Percentiles rank a stretch among this genome's conserved stretches.
phyloP scores from a whole-genome alignment of 352 stramenopile species.

The Phytophthora kernoviae region DNA sequence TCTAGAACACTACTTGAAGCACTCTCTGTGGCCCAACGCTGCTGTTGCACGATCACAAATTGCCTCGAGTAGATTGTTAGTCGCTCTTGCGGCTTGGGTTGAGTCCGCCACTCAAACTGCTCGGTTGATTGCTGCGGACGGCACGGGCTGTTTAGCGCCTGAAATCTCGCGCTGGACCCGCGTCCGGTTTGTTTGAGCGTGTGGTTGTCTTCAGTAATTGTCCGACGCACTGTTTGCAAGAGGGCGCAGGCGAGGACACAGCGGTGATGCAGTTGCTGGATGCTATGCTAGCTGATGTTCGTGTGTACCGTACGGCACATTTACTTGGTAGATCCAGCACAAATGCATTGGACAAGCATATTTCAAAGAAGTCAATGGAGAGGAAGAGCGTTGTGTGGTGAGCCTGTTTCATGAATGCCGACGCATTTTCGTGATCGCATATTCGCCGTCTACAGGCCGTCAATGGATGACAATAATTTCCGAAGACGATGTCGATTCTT shows the following conservation, averaged over 20 bases:
- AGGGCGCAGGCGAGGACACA: slow-evolving; percentile 26
- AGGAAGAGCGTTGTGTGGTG: slow-evolving; percentile 56
- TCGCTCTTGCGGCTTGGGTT: slow-evolving; percentile 58
- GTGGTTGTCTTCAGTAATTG: slow-evolving; percentile 63
- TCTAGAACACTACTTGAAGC: slow-evolving; percentile 59
- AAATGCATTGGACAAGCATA: neutral
- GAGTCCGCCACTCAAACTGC: slow-evolving; percentile 38
- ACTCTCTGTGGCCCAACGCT: slow-evolving; percentile 53
- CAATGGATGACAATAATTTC: slow-evolving; percentile 59
- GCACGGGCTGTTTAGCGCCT: slow-evolving; percentile 43
- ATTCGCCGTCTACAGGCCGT: slow-evolving; percentile 57
- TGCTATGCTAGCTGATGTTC: slow-evolving; percentile 62
- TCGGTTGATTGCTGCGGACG: slow-evolving; percentile 39
- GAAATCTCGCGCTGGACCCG: slow-evolving; percentile 54
- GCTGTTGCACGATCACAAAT: slow-evolving; percentile 35
- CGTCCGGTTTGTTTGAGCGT: slow-evolving; percentile 66
- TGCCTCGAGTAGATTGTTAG: slow-evolving; percentile 38
- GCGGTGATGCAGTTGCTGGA: slow-evolving; percentile 61
- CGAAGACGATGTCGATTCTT: slow-evolving; percentile 58
- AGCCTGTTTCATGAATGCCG: slow-evolving; percentile 75
- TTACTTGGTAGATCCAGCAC: slow-evolving; percentile 25
- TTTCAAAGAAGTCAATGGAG: slow-evolving; percentile 18
- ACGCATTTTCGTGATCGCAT: slow-evolving; percentile 69
- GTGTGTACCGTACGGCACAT: slow-evolving; percentile 63
- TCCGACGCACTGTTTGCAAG: slow-evolving; percentile 6